Base-by-base conservation (phyloP, 2,329 filamentous ascomycete species). In the Ophiostoma sp. region DNA sequence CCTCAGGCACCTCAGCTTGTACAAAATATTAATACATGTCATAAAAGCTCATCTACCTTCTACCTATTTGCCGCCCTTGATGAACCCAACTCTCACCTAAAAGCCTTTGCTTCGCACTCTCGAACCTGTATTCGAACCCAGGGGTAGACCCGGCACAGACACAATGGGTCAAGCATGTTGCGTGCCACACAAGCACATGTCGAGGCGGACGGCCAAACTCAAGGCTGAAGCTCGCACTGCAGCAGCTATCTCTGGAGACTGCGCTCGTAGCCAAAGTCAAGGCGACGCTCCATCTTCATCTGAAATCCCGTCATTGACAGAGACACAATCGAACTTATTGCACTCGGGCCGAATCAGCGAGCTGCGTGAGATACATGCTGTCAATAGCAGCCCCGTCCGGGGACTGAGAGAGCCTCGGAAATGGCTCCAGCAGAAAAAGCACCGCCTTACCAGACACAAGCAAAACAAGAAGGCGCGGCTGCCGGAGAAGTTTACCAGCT, bases 131-230 rank as follows among this genome's bases (percentile, higher is more conserved):
- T n/a, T 13, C 23, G 11, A 57, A 7, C n/a, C 4, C 4, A 41
- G 17, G 17, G n/a, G 10, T 8, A 62, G 52, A 62, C 17, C 23
- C 27, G n/a, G 44, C 39, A 31, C 23, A 10, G 20, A 20, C 20
- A 68, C 35, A 27, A 68, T 68, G 67, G 67, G 67, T 27, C 67
- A 68, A 31, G 67, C 27, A 1, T 68, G 67, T 20, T 68, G 67
- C n/a, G 35, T 60, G 8, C 67, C 67, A 10, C 33, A 15, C 13
- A 52, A 13, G n/a, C 33, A 13, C 31, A 33, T 11, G 7, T 23
- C 67, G 10, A 68, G 36, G 27, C 67, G 48, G 20, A 13, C 15
- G 10, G 67, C 67, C 67, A 62, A 68, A 15, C 11, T 68, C 33
- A 68, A 68, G n/a, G 67, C 67, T 2, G 67, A 68, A 20, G 67